Base-by-base conservation (phyloP, 164 flowering plant species). In the Magnolia kwangsiensis region DNA sequence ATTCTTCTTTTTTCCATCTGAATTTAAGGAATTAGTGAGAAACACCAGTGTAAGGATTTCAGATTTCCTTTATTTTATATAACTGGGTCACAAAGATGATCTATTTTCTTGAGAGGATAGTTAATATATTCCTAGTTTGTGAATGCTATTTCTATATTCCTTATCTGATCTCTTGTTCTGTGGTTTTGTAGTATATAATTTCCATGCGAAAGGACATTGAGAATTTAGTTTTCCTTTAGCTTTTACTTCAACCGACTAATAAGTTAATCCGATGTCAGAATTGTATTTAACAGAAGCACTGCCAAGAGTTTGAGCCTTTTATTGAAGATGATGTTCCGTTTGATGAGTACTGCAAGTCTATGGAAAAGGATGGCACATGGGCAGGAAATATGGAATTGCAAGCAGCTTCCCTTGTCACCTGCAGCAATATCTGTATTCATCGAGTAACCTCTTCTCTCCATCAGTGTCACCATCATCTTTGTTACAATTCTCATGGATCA, bases 311-410 rank as follows among this genome's bases (percentile, higher is more conserved):
- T 86, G 98, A 95, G 80, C 98, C 98, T 10, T 95, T 95, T 85
- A 88, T 93, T 73, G 98, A 93, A 83, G 98, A 95, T 87, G 96
- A 88, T 16, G 90, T 92, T 61, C 95, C 98, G 58, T 95, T 95
- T 87, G 92, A 90, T 75, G 90, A 92, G 65, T 93, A 95, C 78
- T 93, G 98, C 79, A 81, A 85, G 74, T 84, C 86, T 80, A 95
- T 95, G 98, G 96, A 83, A 72, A 80, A 87, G 70, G 95, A 95
- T 84, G 93, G 98, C 58, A 88, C 97, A 64, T 95, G 98, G 98
- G 98, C 98, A 72, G 98, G 98, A 63, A 83, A 95, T 79, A 88
- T 93, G 94, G 98, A 95, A 84, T 78, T 95, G 78, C 98, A 93
- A 83, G 98, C 94, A 66, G 94, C 97, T 77, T 95, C 98, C 81